Base-by-base conservation (phyloP, 2,329 filamentous ascomycete genomes). In the Verticillium klebahnii region DNA sequence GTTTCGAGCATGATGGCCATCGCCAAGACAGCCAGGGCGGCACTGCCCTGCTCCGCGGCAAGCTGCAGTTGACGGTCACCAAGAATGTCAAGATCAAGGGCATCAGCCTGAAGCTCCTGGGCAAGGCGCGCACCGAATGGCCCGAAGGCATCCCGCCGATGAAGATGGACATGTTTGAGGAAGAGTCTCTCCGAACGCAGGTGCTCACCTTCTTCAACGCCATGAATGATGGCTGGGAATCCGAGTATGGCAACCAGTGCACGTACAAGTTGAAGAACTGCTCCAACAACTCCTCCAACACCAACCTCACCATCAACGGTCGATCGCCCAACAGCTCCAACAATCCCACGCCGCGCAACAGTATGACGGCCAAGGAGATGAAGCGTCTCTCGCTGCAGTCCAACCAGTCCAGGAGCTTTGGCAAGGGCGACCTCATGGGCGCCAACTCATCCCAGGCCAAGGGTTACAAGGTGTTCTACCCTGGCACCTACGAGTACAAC, bases 21-120 rank as follows among this genome's bases (percentile, higher is more conserved):
- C 67, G 73, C 40, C 72, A 71, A 56, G 83, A 86, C 12, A 82
- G 84, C 2, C 82, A 86, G 84, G 67, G 78, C 72, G 62, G 91
- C 87, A 94, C 92, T 7, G 91, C 93, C 1, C 89, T 99, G 71
- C 81, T 99, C 15, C 85, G 95, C 61, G 95, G 95, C 19, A 93
- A 88, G 67, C 76, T 99, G 61, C 89, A 91, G 69, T 74, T 99
- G 45, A 89, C 89, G 63, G 85, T 98, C 14, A 89, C 90, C 56
- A 98, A 98, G 72, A 90, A 91, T 66, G 87, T 93, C 56, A 99
- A 99, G 77, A 88, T 99, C 67, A 97, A 97, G 79, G 89, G 92
- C 4, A 85, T 99, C 29, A 93, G 90, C 6, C 81, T 99, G 59
- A 94, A 91, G 69, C 91, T 99, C 68, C 85, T 89, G 50, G 95